Evolutionary conservation across 2,329 filamentous ascomycete species (phyloP).

Genomic region (Daldinia eschscholtzii): DNA sequence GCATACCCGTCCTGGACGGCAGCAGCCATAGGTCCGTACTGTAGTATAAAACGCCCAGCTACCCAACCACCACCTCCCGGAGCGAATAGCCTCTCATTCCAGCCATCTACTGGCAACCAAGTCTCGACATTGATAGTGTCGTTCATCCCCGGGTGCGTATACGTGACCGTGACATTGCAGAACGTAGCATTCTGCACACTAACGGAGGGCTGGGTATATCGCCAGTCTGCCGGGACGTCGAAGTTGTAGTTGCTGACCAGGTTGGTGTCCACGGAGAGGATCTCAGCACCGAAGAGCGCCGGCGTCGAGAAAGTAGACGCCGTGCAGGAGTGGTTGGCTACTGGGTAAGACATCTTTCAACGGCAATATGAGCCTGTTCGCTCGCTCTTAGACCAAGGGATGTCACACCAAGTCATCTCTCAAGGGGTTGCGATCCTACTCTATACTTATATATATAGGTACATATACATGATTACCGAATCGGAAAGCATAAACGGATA

Average conservation of each 20-base stretch:
- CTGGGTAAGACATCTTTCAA: background rate
- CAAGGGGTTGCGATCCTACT: background rate
- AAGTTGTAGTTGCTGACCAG: constrained; percentile 1
- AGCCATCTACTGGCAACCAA: constrained; percentile 52
- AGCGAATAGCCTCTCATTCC: constrained; percentile 47
- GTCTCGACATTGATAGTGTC: constrained; percentile 55
- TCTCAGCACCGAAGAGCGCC: background rate
- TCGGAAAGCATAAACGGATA: background rate
- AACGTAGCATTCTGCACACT: constrained; percentile 40
- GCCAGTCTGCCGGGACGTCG: background rate
- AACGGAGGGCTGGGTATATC: constrained; percentile 11
- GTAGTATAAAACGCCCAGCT: background rate
- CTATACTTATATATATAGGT: background rate
- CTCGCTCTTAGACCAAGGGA: background rate
- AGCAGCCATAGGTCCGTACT: background rate
- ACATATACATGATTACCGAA: background rate
- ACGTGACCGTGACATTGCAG: constrained; percentile 60
- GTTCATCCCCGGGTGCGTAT: constrained; percentile 57
- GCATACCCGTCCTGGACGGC: constrained; percentile 1
- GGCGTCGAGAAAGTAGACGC: constrained; percentile 4
- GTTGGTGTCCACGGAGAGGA: background rate
- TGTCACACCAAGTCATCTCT: background rate
- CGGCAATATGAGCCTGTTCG: background rate
- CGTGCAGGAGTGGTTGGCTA: background rate
- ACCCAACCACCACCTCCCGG: background rate